phyloP scores from a whole-genome alignment of 345 rosid species.

The Noccaea caerulescens region DNA sequence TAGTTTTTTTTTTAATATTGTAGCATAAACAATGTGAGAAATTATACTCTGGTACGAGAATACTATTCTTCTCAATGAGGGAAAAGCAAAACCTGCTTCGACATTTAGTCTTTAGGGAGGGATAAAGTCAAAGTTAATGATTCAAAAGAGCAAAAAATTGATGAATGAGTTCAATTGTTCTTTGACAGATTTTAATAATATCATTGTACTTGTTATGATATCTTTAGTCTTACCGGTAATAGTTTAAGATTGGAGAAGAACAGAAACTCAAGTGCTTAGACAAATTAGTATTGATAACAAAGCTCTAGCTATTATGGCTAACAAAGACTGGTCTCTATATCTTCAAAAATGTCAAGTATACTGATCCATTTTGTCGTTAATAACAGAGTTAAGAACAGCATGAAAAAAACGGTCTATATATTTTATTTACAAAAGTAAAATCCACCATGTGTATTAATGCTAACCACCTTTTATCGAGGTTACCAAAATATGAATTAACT shows the following conservation, averaged over 20 bases:
- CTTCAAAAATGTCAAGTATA: background rate
- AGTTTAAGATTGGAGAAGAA: background rate
- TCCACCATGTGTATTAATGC: conserved; percentile 26
- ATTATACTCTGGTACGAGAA: too few relatives aligned
- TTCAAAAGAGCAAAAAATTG: conserved; percentile 37
- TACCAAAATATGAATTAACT: background rate
- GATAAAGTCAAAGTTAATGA: conserved; percentile 11
- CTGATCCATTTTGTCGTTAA: background rate
- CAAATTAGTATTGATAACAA: background rate
- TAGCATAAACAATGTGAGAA: too few relatives aligned
- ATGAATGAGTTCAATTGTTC: conserved; percentile 31
- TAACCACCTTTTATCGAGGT: background rate
- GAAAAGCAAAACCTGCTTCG: too few relatives aligned
- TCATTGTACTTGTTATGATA: background rate
- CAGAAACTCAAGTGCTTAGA: background rate
- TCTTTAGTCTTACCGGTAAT: background rate
- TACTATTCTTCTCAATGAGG: too few relatives aligned
- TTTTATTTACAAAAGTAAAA: background rate
- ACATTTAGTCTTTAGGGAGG: too few relatives aligned
- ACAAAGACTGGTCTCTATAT: background rate
- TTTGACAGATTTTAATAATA: background rate
- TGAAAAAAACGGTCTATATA: background rate
- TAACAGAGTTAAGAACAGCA: background rate
- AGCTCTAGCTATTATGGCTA: background rate
- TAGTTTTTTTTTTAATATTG: too few relatives aligned